Base-by-base conservation (phyloP, 768 basidiomycete genomes). In the Lentinula sp. region DNA sequence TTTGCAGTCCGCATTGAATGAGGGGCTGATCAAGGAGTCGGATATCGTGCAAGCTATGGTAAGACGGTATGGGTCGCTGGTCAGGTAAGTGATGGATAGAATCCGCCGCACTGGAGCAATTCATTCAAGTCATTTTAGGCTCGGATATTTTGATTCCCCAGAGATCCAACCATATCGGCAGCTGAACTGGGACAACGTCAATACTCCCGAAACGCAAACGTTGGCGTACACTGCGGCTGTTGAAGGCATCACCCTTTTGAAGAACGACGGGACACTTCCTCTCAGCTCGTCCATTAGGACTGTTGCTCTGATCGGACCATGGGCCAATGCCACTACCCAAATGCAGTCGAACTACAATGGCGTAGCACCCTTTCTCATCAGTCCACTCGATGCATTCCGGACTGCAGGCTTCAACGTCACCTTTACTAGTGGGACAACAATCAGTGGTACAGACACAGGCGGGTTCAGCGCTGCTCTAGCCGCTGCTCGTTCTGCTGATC, bases 281-380 rank as follows among this genome's bases (percentile, higher is more conserved):
- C 72, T 88, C 46, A 72, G 75, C 21, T 65, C 67, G 0, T 73
- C 70, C 0, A 69, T 78, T 60, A 81, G 78, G 59, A 80, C 74
- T 7, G 68, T 89, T 16, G 85, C 84, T 7, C 66, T 88, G 45
- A 76, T 87, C 56, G 86, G 87, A 0, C 84, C 84, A 3, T 84
- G 77, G 76, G 80, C 78, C 4, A 81, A 82, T 64, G 83, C 83
- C 5, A 85, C 84, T 0, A 76, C 67, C 5, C 74, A 78, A 61
- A 77, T 85, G 80, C 83, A 84, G 61, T 84, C 83, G 16, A 85
- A 84, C 67, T 85, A 86, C 67, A 63, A 73, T 40, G 84, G 84
- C 32, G 66, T 72, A 23, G 81, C 84, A 3, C 83, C 83, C 0
- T 84, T 79, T 75, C 77, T 85, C 57, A 69, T 83, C 66, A 83